Evolutionary conservation across 352 stramenopile genomes (phyloP), one percentile per base, ranked within the genome.

Genomic region (Globisporangium nagaii): DNA sequence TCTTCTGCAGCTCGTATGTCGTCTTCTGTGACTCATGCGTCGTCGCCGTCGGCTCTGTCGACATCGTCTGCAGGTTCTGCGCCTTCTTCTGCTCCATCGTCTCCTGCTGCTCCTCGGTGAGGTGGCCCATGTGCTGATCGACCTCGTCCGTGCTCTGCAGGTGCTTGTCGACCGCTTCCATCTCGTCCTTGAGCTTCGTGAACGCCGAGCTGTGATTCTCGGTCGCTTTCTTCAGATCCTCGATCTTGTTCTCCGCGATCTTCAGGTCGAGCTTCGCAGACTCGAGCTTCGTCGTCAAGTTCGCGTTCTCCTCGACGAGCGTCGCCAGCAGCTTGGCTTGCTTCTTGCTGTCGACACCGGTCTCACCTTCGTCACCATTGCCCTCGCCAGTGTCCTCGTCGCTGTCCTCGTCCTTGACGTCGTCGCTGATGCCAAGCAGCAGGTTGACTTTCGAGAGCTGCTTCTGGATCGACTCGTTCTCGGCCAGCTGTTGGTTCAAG

Each of bases 131-230:
- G n/a, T n/a, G n/a, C n/a, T n/a, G n/a, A n/a, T n/a, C n/a, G n/a
- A n/a, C n/a, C n/a, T n/a, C n/a, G n/a, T n/a, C n/a, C n/a, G n/a
- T n/a, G n/a, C n/a, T n/a, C 27, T 75, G 66, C 9, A 66, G 58
- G 34, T 83, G 65, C 62, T 84, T 82, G 55, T 88, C 82, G 6
- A 64, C 54, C 40, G 68, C 71, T 2, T 47, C 68, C 66, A 88
- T 89, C 57, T 91, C 83, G 56, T 93, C 80, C 66, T 91, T 69
- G 15, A 93, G 73, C 63, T 90, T 88, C 77, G 85, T 87, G 60
- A 84, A 93, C 17, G 79, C 81, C 4, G 77, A 57, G 60, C 79
- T 91, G 52, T 93, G 83, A 42, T 70, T 65, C 44, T 91, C 79
- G 1, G 83, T 76, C 57, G 91, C 80, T 53, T 93, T 93, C 53